Evolutionary conservation across 2,329 filamentous ascomycete species (phyloP), one percentile per base, ranked within the genome.

Genomic region (Monosporascus sp.): DNA sequence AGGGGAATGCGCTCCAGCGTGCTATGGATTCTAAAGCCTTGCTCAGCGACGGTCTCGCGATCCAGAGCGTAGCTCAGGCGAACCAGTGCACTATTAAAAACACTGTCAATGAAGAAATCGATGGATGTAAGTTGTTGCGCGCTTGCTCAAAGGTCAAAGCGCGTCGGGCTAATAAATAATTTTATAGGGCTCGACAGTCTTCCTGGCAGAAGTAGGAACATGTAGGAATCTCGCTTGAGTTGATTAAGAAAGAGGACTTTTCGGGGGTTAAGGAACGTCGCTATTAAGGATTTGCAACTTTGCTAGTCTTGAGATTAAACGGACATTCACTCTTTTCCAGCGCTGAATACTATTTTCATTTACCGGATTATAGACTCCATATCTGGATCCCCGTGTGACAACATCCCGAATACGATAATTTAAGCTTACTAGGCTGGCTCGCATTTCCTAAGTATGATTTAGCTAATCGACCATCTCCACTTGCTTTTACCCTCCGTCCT

Each of bases 21-120:
- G 70, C 71, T 9, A 71, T 73, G 68, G 71, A 73, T 56, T 69
- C 69, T 48, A 56, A 53, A 47, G 67, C 70, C 62, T 62, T 69
- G 50, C 66, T 71, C 46, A 64, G 63, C 58, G 60, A 60, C 48
- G 59, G 59, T 26, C 60, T 67, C 50, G 55, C 62, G 37, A 60
- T 55, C n/a, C 66, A 68, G 57, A 64, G 49, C 49, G 58, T 63
- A 4, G 66, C 59, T 34, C 52, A 62, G 54, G 59, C 60, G 7
- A 64, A 64, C 53, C 51, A 60, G 49, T 68, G 66, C 60, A 59
- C 54, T 17, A 57, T 66, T 49, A 31, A 49, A 55, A 64, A 51
- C 50, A 64, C 60, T 17, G 61, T 65, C 22, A 56, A 61, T 19
- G 66, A 68, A 49, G 61, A 63, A 4, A 62, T 63, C 24, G 64